Percentiles rank a stretch among this genome's conserved stretches.
Evolutionary conservation across 495 filamentous ascomycete species (phyloP).

Genomic region (Cryomyces antarcticus): DNA sequence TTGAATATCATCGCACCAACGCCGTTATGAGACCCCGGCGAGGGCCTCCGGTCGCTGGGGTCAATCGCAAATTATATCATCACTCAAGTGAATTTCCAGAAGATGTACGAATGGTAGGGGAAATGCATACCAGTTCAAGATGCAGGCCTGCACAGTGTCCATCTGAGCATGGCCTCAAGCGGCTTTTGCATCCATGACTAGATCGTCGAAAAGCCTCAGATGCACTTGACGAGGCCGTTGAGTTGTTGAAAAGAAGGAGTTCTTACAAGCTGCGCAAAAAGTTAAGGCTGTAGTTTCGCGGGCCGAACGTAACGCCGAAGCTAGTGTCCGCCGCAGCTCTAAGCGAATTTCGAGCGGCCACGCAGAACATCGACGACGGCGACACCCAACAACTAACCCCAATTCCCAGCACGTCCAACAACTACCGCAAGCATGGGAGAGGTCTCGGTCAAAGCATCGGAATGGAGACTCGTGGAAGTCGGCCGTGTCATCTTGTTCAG

Average conservation of each 20-base stretch:
- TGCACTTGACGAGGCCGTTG: no score
- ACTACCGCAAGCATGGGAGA: constrained; percentile 36
- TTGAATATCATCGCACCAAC: constrained; percentile 57
- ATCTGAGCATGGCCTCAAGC: no score
- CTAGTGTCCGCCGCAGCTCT: not conserved
- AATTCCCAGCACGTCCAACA: not conserved
- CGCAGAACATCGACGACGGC: not conserved
- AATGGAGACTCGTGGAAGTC: constrained; percentile 88
- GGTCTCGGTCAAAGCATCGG: constrained; percentile 47
- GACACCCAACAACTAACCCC: not conserved
- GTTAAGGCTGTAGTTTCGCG: not conserved
- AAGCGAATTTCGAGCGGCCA: not conserved
- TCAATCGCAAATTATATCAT: constrained; percentile 99
- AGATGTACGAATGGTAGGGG: no score
- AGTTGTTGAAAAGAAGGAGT: not conserved
- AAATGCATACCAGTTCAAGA: no score
- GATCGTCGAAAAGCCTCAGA: no score
- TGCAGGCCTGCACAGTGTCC: no score
- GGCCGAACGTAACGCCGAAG: not conserved
- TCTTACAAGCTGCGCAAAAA: not conserved
- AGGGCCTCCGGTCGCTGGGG: constrained; percentile 50
- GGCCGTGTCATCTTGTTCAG: constrained; percentile 83
- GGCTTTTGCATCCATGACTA: no score
- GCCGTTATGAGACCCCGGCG: constrained; percentile 69
- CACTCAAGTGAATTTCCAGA: constrained; percentile 10